These are phyloP conservation scores for Alternaria infectoria DNA, from an alignment of 2,329 filamentous ascomycete genomes.

Conservation along the genomic window DNA sequence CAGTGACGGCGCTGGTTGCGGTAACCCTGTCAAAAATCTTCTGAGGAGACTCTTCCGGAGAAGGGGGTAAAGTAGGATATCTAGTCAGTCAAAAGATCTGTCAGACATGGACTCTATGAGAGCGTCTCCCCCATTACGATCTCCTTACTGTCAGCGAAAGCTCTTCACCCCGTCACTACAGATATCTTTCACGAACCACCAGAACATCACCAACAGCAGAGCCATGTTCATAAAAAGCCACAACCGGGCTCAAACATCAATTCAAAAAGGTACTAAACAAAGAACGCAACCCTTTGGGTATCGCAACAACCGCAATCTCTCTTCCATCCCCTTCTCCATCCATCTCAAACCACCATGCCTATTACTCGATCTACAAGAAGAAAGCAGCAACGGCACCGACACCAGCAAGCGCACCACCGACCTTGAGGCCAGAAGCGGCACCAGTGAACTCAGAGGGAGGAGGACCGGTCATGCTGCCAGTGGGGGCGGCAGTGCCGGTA, in stretches of 20 bases:
- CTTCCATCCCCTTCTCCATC: background rate
- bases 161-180: background rate
- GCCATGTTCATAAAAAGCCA: background rate
- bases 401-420: slow-evolving; percentile 42
- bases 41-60: background rate
- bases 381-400: slow-evolving; percentile 44
- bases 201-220: background rate
- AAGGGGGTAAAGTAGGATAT: background rate
- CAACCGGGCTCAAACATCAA: background rate
- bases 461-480: slow-evolving; percentile 29
- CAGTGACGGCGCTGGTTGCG: background rate
- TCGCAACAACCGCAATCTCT: background rate
- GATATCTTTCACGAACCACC: background rate
- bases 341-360: background rate
- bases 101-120: background rate
- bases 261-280: background rate
- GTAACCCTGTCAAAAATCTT: background rate
- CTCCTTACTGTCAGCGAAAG: background rate
- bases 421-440: slow-evolving; percentile 37
- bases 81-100: background rate
- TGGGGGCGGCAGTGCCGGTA: slow-evolving; percentile 20
- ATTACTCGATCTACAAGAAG: slow-evolving; percentile 38
- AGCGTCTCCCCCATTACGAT: background rate
- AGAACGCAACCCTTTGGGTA: background rate
- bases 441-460: slow-evolving; percentile 40